phyloP scores from a whole-genome alignment of 495 filamentous ascomycete species.

The Lepraria neglecta region DNA sequence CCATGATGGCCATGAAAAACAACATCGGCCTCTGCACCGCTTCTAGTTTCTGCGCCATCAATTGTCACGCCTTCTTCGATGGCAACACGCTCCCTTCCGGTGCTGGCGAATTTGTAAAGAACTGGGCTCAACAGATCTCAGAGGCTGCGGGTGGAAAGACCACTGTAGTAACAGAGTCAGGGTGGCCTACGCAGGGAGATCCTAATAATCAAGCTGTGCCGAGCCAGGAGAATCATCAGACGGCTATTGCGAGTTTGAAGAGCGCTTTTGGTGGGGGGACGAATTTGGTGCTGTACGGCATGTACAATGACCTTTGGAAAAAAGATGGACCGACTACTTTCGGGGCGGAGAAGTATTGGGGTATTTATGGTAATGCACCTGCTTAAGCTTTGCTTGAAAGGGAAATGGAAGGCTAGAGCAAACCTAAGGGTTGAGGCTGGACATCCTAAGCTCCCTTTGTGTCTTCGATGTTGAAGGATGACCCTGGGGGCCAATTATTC shows the following conservation, averaged over 20 bases:
- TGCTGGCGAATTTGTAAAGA: conserved; percentile 58
- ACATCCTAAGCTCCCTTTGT: too few relatives aligned
- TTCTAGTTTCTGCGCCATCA: conserved; percentile 74
- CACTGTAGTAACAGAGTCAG: conserved; percentile 64
- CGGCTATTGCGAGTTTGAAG: conserved; percentile 59
- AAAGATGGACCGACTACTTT: conserved; percentile 55
- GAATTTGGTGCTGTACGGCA: conserved; percentile 62
- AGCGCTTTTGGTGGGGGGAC: conserved; percentile 40
- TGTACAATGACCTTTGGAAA: conserved; percentile 78
- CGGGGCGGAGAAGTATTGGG: conserved; percentile 28
- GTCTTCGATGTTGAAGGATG: too few relatives aligned
- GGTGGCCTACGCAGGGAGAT: conserved; percentile 69
- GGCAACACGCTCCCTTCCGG: conserved; percentile 45
- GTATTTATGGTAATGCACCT: conserved; percentile 22
- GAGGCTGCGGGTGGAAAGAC: conserved; percentile 47
- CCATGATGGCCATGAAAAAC: conserved; percentile 55
- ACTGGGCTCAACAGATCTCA: conserved; percentile 48
- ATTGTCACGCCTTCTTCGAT: conserved; percentile 83
- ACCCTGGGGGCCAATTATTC: too few relatives aligned
- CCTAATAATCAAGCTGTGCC: conserved; percentile 61
- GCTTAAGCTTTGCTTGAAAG: background rate
- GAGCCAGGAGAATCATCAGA: conserved; percentile 52
- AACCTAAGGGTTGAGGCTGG: background rate
- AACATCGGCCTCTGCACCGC: conserved; percentile 65
- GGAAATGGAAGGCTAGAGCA: too few relatives aligned